Base-by-base conservation (phyloP, 495 filamentous ascomycete species). In the Thermochaetoides thermophila region DNA sequence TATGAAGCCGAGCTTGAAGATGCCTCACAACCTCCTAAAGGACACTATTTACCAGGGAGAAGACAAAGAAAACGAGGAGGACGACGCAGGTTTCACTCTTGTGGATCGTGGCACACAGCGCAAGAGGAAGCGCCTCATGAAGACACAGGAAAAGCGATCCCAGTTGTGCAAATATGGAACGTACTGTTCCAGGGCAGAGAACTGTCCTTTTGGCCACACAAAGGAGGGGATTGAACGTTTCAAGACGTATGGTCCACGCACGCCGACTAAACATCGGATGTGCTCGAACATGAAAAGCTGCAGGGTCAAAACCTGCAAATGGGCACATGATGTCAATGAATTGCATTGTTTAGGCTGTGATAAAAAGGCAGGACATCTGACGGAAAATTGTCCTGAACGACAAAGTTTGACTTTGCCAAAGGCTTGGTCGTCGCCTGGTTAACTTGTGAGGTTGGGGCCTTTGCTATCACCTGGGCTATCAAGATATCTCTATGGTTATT, bases 161-260 rank as follows among this genome's bases (percentile, higher is more conserved):
- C 1, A 12, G 30, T 17, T 29, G 18, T 39, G 37, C 14, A 0
- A 23, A 17, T 39, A 26, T 24, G 30, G 37, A 5, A 7, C 12
- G 17, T 39, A 39, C 31, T 39, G 37, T 25, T 11, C 23, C 14
- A 23, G 20, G 15, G 37, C 14, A 4, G 10, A 26, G 9, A 17
- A 18, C 37, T 39, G 37, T 25, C 32, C 11, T 4, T 34, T 15
- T 14, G 37, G 37, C 1, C 37, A 39, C 24, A 39, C 37, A 7
- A 27, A 39, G 5, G 30, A 29, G 1, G 37, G 34, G 25, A 13
- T n/a, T 29, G 16, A 20, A 13, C 4, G 29, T 7, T 33, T 34
- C 16, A 17, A 6, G 5, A 13, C 21, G 3, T 27, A 27, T 13
- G 37, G 37, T 12, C 16, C 11, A 7, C 17, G 14, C 16, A 34